Conservation (phyloP, 1,284 basidiomycete genomes). For the Meira miltonrushii region DNA sequence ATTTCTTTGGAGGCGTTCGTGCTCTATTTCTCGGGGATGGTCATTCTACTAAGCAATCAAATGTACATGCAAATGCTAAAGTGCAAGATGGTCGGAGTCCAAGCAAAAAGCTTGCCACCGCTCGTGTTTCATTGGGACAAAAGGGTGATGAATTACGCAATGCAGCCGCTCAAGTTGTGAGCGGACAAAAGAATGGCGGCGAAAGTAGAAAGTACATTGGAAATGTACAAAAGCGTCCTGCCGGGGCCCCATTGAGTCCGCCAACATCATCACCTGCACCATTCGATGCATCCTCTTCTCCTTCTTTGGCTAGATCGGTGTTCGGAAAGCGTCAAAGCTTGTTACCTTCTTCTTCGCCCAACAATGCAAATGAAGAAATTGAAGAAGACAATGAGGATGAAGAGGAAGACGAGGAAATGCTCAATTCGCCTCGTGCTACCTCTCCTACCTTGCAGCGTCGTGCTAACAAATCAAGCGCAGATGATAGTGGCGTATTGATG, state of each 20-base stretch:
- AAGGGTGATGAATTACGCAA: no score
- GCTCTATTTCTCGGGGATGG: neutral
- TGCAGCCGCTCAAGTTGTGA: no score
- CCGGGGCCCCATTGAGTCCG: conserved; percentile 2
- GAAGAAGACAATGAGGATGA: conserved; percentile 3
- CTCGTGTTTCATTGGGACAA: no score
- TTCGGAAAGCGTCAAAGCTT: neutral
- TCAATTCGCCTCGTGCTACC: neutral
- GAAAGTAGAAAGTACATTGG: neutral
- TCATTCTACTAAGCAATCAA: no score
- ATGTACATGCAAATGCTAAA: neutral
- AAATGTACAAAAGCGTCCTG: conserved; percentile 1
- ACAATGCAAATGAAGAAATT: neutral
- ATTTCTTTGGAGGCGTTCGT: conserved; percentile 1
- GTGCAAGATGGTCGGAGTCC: no score
- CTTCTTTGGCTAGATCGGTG: neutral
- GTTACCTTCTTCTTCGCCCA: neutral
- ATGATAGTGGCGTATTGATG: conserved; percentile 4
- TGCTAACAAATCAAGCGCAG: neutral
- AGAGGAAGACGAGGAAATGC: neutral
- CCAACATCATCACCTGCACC: conserved; percentile 9
- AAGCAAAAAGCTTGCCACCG: no score
- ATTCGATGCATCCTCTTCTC: conserved; percentile 1
- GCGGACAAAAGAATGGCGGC: no score
- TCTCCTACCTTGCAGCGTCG: conserved; percentile 7